These are phyloP conservation scores for Hirsutella thompsonii DNA, from an alignment of 2,329 filamentous ascomycete species.

Conservation along the genomic window DNA sequence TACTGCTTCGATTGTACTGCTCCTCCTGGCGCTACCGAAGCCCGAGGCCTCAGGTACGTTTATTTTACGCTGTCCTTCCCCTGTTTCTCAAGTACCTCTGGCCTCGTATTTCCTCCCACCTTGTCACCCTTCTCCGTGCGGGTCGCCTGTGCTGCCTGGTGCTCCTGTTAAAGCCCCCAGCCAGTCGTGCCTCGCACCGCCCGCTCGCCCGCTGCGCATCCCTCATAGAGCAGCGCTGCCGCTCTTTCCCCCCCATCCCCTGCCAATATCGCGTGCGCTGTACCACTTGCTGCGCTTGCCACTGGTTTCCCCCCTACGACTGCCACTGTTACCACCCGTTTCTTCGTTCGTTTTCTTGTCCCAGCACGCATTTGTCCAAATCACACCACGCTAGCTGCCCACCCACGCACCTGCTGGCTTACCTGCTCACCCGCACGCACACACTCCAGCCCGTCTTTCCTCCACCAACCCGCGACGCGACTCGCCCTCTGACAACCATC, in stretches of 20 bases:
- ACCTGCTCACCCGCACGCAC: constrained; percentile 1
- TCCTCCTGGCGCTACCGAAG: background rate
- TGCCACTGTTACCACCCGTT: too few relatives aligned
- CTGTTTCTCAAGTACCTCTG: constrained; percentile 1
- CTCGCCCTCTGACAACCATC: constrained; percentile 23
- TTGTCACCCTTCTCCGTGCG: background rate
- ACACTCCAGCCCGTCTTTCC: constrained; percentile 14
- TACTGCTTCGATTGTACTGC: background rate
- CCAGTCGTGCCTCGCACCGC: too few relatives aligned
- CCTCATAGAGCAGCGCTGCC: too few relatives aligned
- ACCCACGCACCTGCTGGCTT: constrained; percentile 7
- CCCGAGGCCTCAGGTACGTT: background rate
- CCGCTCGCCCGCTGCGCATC: too few relatives aligned
- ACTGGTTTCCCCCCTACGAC: too few relatives aligned
- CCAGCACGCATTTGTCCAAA: too few relatives aligned
- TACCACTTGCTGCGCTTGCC: too few relatives aligned
- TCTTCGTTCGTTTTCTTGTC: too few relatives aligned
- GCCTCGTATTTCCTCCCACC: background rate
- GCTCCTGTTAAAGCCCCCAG: too few relatives aligned
- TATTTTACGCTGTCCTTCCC: background rate
- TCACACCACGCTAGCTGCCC: constrained; percentile 6
- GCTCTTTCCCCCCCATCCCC: too few relatives aligned
- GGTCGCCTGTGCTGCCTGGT: constrained; percentile 16
- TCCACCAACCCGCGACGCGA: constrained; percentile 30
- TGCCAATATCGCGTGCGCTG: too few relatives aligned